Base-by-base conservation (phyloP, 306 rosid genomes). In the Ceratonia siliqua region DNA sequence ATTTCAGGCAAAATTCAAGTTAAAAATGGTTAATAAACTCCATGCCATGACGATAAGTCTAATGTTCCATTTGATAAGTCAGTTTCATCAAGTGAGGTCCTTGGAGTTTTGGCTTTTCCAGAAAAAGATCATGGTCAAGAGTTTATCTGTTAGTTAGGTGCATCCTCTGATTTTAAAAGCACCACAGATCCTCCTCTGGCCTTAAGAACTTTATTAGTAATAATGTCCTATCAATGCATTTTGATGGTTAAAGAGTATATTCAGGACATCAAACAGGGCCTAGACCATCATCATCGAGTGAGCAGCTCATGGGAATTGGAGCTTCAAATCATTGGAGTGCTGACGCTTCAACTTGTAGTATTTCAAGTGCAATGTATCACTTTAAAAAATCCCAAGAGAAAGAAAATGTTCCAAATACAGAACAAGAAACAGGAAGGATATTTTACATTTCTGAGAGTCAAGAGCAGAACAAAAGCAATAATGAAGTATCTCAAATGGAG, bases 251-350 rank as follows among this genome's bases (percentile, higher is more conserved):
- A 72, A 30, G 46, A 62, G 41, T 42, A 53, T n/a, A 57, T 20
- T 63, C 65, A 70, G 24, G 24, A 66, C 55, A 71, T 72, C 8
- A 58, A 32, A 52, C 74, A 84, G 85, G 83, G 75, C 68, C 74
- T 22, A 81, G 48, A 59, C 74, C 83, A 64, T 77, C 83, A 64
- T 78, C 78, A 27, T 74, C 81, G 42, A 84, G 76, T 52, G 81
- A 81, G 63, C 56, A 57, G 5, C 49, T 54, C 35, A 27, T 77
- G 2, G 46, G 39, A 58, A 24, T 20, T 22, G 80, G 22, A 55
- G 58, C 3, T 58, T 70, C 84, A 57, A 79, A 49, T 75, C 43
- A 25, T 5, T 25, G 58, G 22, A 74, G 68, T 76, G 22, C 11
- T 2, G 77, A 68, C 49, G 24, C 68, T 3, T 70, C 85, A 61